A percentile compares a stretch with the other conserved stretches of the same genome.
Conservation (phyloP, 768 basidiomycete species). For the Brasilioporus rufonigricans region DNA sequence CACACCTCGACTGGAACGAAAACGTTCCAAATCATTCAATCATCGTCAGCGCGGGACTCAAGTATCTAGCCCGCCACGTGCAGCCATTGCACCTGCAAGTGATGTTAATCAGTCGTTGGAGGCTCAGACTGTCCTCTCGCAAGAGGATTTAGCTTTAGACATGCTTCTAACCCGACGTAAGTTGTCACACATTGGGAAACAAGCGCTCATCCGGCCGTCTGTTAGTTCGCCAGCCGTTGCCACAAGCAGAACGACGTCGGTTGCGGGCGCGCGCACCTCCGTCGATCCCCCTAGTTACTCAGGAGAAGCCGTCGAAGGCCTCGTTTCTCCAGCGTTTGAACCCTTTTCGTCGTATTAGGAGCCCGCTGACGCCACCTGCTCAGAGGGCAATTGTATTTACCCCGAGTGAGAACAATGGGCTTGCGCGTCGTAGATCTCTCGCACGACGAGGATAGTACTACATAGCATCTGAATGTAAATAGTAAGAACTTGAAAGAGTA, state of each 20-base stretch:
- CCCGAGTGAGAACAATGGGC: constrained; percentile 8
- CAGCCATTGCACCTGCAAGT: not conserved
- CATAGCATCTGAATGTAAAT: too few relatives aligned
- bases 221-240: constrained; percentile 7
- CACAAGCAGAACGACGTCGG: not conserved
- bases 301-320: not conserved
- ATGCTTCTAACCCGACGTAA: constrained; percentile 1
- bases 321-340: constrained; percentile 10
- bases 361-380: not conserved
- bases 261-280: not conserved
- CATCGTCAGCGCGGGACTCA: not conserved
- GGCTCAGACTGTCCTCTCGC: not conserved
- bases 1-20: not conserved
- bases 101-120: not conserved
- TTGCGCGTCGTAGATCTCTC: constrained; percentile 6
- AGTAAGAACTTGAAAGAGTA: too few relatives aligned
- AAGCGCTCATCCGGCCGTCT: not conserved
- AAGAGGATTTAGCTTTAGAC: not conserved
- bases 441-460: constrained; percentile 8
- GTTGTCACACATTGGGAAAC: not conserved
- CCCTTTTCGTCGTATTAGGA: constrained; percentile 8
- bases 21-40: not conserved
- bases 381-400: not conserved
- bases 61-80: not conserved
- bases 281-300: not conserved